Conservation (phyloP, 2,329 filamentous ascomycete genomes). For the Colletotrichum eleusines region DNA sequence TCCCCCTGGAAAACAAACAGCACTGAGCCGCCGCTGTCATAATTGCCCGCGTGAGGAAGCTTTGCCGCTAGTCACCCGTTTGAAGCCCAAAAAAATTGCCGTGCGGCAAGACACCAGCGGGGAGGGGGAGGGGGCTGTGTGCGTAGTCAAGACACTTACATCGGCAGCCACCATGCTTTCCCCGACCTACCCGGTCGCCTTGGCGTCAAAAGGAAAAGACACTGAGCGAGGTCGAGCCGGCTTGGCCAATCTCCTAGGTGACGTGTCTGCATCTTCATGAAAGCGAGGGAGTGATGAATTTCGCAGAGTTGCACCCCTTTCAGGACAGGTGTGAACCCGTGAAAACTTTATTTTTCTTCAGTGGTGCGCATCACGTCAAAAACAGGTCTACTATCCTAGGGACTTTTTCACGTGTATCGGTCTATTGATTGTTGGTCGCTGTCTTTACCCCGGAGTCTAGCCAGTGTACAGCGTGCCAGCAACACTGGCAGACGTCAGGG, state of each 20-base stretch:
- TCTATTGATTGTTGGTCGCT: neutral
- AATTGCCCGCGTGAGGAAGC: neutral
- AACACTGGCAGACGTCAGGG: slow-evolving; percentile 35
- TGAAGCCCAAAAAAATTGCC: neutral
- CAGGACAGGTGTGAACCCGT: neutral
- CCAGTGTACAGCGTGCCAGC: slow-evolving; percentile 37
- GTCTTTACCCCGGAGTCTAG: neutral
- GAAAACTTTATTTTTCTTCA: neutral
- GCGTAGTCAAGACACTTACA: neutral
- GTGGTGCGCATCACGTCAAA: neutral
- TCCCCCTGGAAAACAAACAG: neutral
- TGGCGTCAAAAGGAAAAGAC: neutral
- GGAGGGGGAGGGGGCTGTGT: too few relatives aligned
- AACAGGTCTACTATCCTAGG: neutral
- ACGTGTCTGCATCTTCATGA: neutral
- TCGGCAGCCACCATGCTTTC: neutral
- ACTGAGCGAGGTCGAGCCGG: neutral
- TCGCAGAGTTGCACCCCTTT: neutral
- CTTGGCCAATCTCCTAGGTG: neutral
- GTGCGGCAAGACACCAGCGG: neutral
- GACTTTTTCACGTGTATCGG: neutral
- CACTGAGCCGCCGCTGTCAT: neutral
- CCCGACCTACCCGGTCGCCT: neutral
- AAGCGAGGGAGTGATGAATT: neutral
- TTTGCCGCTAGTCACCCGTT: neutral